Base-by-base conservation (phyloP, 2,329 filamentous ascomycete genomes). In the Myriosclerotinia curreyana region DNA sequence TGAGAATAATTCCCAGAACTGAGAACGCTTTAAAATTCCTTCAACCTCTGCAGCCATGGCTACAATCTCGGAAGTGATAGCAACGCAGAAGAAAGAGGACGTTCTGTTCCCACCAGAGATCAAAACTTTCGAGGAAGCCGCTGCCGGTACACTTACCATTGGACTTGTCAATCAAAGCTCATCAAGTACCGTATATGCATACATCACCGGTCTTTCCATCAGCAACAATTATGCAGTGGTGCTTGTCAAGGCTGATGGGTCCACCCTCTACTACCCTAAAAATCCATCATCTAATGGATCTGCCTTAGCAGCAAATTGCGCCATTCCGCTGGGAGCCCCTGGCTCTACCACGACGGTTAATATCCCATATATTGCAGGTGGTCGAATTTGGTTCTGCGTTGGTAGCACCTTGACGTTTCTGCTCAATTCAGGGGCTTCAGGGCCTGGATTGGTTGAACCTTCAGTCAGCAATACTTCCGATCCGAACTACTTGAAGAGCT, bases 361-460 rank as follows among this genome's bases (percentile, higher is more conserved):
- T 1, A 85, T 92, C 66, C 90, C 89, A 17, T 86, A 86, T 66
- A 81, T 92, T 31, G 87, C 83, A 3, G 89, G 89, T 42, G 88
- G 84, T 2, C 83, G 90, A 64, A 84, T 93, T 73, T 93, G 87
- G 86, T 89, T 91, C 75, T 85, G 81, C 62, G 78, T 83, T 64
- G 83, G 82, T 68, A 77, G 76, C 56, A 82, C 81, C 38, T 79
- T 92, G 55, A 85, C 81, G 0, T 92, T 92, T 75, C 78, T 84
- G 14, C 75, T 92, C 60, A 92, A 92, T 75, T 86, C 84, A 0
- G 66, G 67, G 14, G 91, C 91, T 75, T 85, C 83, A 2, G 67
- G 85, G 20, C 86, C 89, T 15, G 86, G 84, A 2, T 80, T 92
- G 17, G 89, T 92, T 49, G 89, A 92, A 76, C 90, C 90, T 0